Evolutionary conservation across 148 eudicot genomes (phyloP), one percentile per base, ranked within the genome.

Genomic region (Arctostaphylos glauca): DNA sequence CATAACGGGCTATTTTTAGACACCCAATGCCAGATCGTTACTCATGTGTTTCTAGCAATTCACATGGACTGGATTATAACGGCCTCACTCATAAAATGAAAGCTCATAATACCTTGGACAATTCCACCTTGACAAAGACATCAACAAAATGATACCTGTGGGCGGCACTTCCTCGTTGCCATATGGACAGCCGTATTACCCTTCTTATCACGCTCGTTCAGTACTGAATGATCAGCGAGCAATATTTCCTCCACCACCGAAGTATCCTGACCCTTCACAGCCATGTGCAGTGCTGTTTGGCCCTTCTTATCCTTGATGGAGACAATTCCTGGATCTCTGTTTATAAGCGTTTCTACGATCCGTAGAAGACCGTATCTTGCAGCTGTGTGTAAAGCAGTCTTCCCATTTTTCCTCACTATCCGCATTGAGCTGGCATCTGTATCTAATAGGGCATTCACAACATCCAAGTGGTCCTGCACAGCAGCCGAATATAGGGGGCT

Each of bases 251-350:
- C 98, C 15, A 94, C 84, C 3, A 93, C 89, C 4, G 86, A 80
- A 86, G 93, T 89, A 83, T 91, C 88, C 85, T 94, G 98, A 81
- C 98, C 98, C 85, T 94, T 94, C 23, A 88, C 98, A 80, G 98
- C 97, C 98, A 94, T 94, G 85, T 94, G 98, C 73, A 94, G 91
- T 66, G 98, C 98, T 41, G 98, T 94, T 86, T 94, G 98, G 86
- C 95, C 95, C 86, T 94, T 94, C 86, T 92, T 94, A 81, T 94
- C 98, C 82, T 94, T 94, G 71, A 94, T 88, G 78, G 91, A 81
- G 38, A 93, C 91, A 53, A 94, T 89, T 13, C 89, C 91, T 0
- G 90, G 86, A 88, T 94, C 97, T 84, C 86, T 88, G 44, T 87
- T 91, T 6, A 92, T 87, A 79, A 94, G 93, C 73, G 88, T 84